These are phyloP conservation scores for Saxispiralis lemnorum DNA, from an alignment of 495 filamentous ascomycete species.

Conservation along the genomic window DNA sequence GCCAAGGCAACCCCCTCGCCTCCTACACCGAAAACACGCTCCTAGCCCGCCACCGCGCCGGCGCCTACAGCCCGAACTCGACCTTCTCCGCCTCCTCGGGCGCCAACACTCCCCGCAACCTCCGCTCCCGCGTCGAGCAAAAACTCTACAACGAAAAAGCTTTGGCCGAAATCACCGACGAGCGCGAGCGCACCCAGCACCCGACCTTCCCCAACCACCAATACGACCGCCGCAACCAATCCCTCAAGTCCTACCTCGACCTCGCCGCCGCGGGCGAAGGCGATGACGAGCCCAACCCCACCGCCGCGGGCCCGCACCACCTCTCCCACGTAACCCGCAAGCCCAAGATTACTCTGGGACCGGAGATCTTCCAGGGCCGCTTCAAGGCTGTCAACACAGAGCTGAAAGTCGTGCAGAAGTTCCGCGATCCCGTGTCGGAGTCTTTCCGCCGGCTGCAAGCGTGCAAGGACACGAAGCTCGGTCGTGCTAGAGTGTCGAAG, in stretches of 20 bases:
- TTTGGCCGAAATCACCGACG: constrained; percentile 9
- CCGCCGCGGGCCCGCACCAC: neutral
- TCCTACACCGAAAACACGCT: constrained; percentile 6
- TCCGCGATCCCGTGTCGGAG: constrained; percentile 11
- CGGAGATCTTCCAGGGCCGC: constrained; percentile 15
- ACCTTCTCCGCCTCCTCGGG: constrained; percentile 8
- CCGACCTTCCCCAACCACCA: constrained; percentile 10
- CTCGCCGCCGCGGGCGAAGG: neutral
- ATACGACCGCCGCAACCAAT: constrained; percentile 14
- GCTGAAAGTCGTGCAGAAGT: constrained; percentile 13
- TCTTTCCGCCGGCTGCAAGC: constrained; percentile 2
- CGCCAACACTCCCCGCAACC: constrained; percentile 4
- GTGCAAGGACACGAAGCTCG: constrained; percentile 1
- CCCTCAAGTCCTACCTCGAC: constrained; percentile 12
- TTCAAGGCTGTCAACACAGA: constrained; percentile 15
- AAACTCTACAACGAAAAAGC: constrained; percentile 12
- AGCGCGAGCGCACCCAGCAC: neutral
- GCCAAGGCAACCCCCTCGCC: constrained; percentile 8
- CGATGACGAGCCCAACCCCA: neutral
- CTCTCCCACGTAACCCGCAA: neutral
- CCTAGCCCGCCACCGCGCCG: neutral
- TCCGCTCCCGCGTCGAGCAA: constrained; percentile 9
- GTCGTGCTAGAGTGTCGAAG: no score
- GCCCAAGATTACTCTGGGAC: neutral
- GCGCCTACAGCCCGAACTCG: constrained; percentile 3